phyloP scores from a whole-genome alignment of 208 protist species.

The Naegleria fowleri region DNA sequence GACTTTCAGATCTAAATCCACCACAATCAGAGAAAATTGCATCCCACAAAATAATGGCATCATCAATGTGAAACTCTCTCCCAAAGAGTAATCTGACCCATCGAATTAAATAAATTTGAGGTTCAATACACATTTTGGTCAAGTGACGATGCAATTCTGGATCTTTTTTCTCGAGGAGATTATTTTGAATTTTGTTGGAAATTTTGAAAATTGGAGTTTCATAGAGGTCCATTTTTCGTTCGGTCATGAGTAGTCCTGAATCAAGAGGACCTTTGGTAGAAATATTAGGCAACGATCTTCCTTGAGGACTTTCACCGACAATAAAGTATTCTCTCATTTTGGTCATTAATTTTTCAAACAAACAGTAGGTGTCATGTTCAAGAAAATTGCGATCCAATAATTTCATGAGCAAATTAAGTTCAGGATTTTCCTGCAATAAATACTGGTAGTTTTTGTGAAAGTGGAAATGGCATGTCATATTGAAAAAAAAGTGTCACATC shows the following conservation, averaged over 20 bases:
- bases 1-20: neutral
- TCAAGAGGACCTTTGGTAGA: neutral
- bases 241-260: neutral
- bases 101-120: conserved; percentile 26
- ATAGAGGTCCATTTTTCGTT: neutral
- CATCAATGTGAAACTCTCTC: conserved; percentile 34
- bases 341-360: conserved; percentile 9
- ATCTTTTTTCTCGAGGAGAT: neutral
- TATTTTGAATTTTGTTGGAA: conserved; percentile 18
- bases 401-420: neutral
- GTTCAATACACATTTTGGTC: conserved; percentile 8
- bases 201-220: conserved; percentile 16
- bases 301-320: neutral
- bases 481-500: too few relatives aligned
- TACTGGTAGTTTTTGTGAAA: too few relatives aligned
- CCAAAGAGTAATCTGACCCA: conserved; percentile 33
- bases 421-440: neutral
- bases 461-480: too few relatives aligned
- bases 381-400: conserved; percentile 6
- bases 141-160: neutral
- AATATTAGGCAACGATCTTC: neutral
- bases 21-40: conserved; percentile 28
- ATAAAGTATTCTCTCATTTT: conserved; percentile 13
- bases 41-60: conserved; percentile 30
- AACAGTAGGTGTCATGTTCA: neutral